Evolutionary conservation across 345 rosid genomes (phyloP).

Genomic region (Angophora floribunda): DNA sequence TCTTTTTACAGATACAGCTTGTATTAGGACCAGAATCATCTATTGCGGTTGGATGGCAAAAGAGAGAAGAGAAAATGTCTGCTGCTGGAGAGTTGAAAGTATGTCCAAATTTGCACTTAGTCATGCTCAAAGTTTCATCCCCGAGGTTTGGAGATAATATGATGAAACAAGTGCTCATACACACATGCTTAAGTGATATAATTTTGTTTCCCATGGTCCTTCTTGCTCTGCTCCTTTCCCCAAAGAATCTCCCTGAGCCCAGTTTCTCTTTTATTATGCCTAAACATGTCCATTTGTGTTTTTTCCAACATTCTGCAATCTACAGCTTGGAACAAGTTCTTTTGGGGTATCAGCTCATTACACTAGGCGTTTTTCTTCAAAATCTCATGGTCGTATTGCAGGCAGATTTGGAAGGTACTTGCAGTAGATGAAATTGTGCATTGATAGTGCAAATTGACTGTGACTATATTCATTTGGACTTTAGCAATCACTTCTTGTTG

Average conservation of each 20-base stretch:
- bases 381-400: conserved; percentile 76
- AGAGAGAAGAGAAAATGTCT: conserved; percentile 67
- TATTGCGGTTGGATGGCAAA: conserved; percentile 75
- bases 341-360: conserved; percentile 75
- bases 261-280: neutral
- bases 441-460: neutral
- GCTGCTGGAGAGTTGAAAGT: conserved; percentile 80
- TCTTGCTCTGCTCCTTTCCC: neutral
- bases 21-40: conserved; percentile 70
- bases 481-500: neutral
- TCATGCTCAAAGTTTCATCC: neutral
- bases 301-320: neutral
- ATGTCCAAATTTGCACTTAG: neutral
- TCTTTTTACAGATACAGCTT: conserved; percentile 56
- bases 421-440: neutral
- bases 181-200: neutral
- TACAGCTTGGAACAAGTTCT: conserved; percentile 68
- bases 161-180: neutral
- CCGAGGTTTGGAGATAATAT: neutral
- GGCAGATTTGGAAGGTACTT: conserved; percentile 77
- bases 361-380: conserved; percentile 60
- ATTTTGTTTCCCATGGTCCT: neutral
- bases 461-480: neutral
- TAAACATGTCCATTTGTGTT: neutral
- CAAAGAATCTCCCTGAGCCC: neutral